Evolutionary conservation across 2,329 filamentous ascomycete genomes (phyloP).

Genomic region (Aquanectria penicillioides): DNA sequence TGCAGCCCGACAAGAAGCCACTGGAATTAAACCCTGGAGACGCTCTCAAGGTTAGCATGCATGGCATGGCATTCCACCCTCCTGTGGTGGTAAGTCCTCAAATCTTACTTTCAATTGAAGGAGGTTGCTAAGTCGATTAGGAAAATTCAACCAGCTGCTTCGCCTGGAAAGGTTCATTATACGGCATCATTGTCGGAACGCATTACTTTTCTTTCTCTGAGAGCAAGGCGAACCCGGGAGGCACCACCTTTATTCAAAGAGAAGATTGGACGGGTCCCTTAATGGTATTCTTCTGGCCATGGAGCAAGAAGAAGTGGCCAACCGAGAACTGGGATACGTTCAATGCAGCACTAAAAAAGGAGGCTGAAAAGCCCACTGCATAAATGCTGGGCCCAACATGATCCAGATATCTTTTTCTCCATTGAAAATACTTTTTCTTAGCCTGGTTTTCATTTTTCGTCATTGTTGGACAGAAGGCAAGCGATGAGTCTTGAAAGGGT

Average conservation of each 20-base stretch:
- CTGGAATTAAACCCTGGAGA: slow-evolving; percentile 18
- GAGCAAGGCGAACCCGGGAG: slow-evolving; percentile 24
- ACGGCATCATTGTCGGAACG: background rate
- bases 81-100: slow-evolving; percentile 13
- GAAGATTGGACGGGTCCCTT: slow-evolving; percentile 22
- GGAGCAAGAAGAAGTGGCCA: slow-evolving; percentile 18
- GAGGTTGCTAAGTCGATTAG: background rate
- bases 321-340: slow-evolving; percentile 23
- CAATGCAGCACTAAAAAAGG: slow-evolving; percentile 23
- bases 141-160: slow-evolving; percentile 20
- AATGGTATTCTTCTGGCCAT: slow-evolving; percentile 17
- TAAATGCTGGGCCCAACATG: too few species aligned
- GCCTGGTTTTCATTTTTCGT: too few species aligned
- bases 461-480: too few species aligned
- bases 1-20: slow-evolving; percentile 1
- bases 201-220: slow-evolving; percentile 28
- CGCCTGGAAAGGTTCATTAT: slow-evolving; percentile 23
- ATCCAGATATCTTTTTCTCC: too few species aligned
- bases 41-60: slow-evolving; percentile 19
- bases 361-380: slow-evolving; percentile 26
- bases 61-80: slow-evolving; percentile 24
- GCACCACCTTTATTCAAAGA: slow-evolving; percentile 25
- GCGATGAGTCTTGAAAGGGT: too few species aligned
- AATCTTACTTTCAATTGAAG: background rate
- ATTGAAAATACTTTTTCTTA: too few species aligned